Conservation (phyloP, 2,329 filamentous ascomycete species). For the Fusarium fracticaudum region DNA sequence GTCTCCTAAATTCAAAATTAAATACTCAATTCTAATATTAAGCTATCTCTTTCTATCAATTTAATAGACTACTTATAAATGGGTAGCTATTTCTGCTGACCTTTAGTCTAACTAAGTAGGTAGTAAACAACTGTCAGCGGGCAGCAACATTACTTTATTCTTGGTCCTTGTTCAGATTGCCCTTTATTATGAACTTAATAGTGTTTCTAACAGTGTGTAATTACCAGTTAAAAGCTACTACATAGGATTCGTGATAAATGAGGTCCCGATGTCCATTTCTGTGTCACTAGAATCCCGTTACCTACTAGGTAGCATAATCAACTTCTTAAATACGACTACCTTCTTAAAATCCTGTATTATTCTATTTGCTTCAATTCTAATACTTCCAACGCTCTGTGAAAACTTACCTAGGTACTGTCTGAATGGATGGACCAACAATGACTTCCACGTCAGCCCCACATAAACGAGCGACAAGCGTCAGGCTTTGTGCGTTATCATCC, state of each 20-base stretch:
- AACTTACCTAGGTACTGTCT: neutral
- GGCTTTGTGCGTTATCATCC: neutral
- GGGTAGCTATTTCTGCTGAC: neutral
- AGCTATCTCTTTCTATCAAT: neutral
- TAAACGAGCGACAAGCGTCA: slow-evolving; percentile 2
- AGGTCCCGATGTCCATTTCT: neutral
- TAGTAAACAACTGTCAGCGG: neutral
- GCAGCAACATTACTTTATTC: neutral
- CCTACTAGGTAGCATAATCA: neutral
- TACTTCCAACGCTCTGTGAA: neutral
- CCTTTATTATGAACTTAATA: neutral
- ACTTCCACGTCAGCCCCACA: slow-evolving; percentile 4
- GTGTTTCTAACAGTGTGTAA: neutral
- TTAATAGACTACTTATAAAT: neutral
- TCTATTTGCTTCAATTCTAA: neutral
- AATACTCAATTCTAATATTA: neutral
- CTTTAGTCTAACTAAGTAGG: neutral
- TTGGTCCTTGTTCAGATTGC: neutral
- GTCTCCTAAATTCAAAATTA: neutral
- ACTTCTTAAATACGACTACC: neutral
- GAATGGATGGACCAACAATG: neutral
- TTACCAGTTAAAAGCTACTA: neutral
- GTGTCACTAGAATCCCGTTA: neutral
- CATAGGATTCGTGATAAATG: neutral
- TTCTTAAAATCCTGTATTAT: neutral